Percentiles rank a stretch among this genome's conserved stretches.
These are phyloP conservation scores for Sugiyamaella novakii DNA, from an alignment of 1,139 yeast genomes.

Conservation along the genomic window DNA sequence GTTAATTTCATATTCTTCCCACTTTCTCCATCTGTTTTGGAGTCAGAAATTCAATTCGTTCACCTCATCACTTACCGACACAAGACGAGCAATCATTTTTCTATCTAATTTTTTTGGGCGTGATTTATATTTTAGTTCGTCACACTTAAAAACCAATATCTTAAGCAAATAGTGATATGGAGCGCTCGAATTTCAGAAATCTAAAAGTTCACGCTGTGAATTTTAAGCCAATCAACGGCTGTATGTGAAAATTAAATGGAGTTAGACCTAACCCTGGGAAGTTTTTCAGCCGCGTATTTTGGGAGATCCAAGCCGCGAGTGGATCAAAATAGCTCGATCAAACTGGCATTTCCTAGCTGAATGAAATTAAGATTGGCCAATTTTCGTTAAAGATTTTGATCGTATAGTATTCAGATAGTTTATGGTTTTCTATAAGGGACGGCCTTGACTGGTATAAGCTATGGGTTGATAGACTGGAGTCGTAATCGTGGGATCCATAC, in stretches of 20 bases:
- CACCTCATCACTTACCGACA: constrained; percentile 20
- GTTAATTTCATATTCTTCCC: no score
- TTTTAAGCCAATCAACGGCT: constrained; percentile 14
- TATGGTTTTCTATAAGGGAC: no score
- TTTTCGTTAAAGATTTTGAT: no score
- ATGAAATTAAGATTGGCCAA: no score
- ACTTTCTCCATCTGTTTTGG: no score
- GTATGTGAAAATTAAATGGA: constrained; percentile 5
- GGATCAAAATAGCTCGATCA: no score
- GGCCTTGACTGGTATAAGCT: no score
- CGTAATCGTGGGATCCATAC: background rate
- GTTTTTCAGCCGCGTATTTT: background rate
- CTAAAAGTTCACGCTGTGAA: constrained; percentile 9
- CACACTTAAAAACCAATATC: background rate
- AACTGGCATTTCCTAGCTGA: no score
- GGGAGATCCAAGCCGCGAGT: no score
- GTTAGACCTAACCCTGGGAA: constrained; percentile 8
- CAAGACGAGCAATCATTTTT: constrained; percentile 25
- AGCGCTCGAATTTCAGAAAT: constrained; percentile 5
- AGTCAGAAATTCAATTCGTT: no score
- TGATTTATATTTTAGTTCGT: background rate
- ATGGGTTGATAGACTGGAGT: background rate
- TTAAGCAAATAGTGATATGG: no score
- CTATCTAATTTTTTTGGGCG: constrained; percentile 1
- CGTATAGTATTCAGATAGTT: no score